Conservation (phyloP, 495 filamentous ascomycete genomes). For the Neurospora sp. region DNA sequence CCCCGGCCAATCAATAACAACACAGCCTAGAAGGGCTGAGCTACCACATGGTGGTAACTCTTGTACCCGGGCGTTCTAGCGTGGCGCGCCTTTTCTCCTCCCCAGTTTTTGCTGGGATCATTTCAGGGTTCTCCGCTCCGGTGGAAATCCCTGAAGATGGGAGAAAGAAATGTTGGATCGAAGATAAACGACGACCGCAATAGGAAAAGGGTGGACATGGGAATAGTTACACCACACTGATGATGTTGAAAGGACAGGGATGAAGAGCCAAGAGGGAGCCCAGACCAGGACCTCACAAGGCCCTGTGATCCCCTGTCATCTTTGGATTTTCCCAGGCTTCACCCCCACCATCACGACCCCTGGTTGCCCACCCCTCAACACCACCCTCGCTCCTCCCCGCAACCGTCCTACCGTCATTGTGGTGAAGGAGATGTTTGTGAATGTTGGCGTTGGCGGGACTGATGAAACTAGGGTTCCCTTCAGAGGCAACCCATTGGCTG, state of each 20-base stretch:
- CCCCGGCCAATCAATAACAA: background rate
- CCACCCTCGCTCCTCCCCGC: background rate
- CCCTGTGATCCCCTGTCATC: background rate
- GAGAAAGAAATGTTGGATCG: background rate
- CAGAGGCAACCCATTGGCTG: constrained; percentile 8
- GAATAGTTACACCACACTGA: background rate
- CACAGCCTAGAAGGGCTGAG: constrained; percentile 12
- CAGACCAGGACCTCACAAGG: background rate
- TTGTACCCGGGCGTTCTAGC: background rate
- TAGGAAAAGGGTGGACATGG: background rate
- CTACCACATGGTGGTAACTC: background rate
- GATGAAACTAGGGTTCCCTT: background rate
- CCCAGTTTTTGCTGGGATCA: background rate
- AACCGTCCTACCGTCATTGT: background rate
- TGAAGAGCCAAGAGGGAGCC: constrained; percentile 9
- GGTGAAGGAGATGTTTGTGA: background rate
- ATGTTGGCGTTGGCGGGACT: background rate
- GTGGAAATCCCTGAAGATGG: background rate
- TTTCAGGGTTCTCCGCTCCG: background rate
- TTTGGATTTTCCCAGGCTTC: background rate
- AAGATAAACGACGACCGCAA: background rate
- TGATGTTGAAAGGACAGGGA: background rate
- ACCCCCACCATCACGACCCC: background rate
- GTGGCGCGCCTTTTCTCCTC: background rate
- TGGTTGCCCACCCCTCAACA: background rate